Base-by-base conservation (phyloP, 2,329 filamentous ascomycete genomes). In the Ophiostoma novo-ulmi region DNA sequence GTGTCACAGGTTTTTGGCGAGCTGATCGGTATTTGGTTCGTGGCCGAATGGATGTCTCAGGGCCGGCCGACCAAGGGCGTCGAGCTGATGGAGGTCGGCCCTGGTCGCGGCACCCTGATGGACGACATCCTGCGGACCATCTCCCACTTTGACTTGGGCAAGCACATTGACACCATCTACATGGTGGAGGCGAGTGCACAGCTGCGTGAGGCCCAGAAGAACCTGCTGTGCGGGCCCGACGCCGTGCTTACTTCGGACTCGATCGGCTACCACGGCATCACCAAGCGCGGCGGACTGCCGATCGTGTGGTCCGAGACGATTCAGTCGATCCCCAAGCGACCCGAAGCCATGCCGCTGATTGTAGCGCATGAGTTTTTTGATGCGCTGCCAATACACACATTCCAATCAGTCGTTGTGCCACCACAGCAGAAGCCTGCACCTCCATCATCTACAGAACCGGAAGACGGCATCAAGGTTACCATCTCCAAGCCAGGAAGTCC, bases 301-400 rank as follows among this genome's bases (percentile, higher is more conserved):
- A 88, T 97, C 55, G 86, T 92, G 66, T 99, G 95, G 95, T 90
- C 92, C 13, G 93, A 98, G 78, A 92, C 94, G 74, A 90, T 97
- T 76, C 88, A 91, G 74, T 87, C 93, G n/a, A 85, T 97, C 22
- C 92, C 93, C 0, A 85, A 87, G 74, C 84, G 88, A 72, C 80
- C 88, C 31, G 84, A 85, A 72, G 91, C 91, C 77, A 91, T 89
- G 31, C 94, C 95, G 0, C 96, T 98, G 79, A 97, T 99, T 72
- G 87, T 98, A 67, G 95, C 95, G 5, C 95, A 99, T 79, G 95
- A 99, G 78, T 98, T 99, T 84, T 99, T 99, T 81, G 95, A 99
- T 76, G 95, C 95, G 2, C 88, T 99, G 0, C 95, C 95, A 44
- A 97, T 99, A 75, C 94, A 99, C 79, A 89, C 92, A 72, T 99